phyloP scores from a whole-genome alignment of 2,329 filamentous ascomycete species.

The Sclerotinia trifoliorum region DNA sequence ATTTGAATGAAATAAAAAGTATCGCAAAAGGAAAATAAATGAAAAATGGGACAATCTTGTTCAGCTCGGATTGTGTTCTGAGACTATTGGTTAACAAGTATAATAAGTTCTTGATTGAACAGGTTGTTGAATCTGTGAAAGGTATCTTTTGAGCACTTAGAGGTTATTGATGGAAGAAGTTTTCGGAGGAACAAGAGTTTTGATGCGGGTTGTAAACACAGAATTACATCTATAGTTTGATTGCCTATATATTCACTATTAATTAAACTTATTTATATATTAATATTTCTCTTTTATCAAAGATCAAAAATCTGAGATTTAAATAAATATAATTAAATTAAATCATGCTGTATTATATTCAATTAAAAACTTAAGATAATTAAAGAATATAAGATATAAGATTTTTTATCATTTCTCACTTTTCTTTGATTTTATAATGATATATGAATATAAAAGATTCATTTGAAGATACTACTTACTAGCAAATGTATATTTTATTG shows the following conservation, averaged over 20 bases:
- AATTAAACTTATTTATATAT: too few species aligned
- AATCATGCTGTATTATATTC: background rate
- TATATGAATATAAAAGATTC: background rate
- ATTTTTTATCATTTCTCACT: background rate
- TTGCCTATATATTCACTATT: background rate
- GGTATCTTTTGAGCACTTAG: background rate
- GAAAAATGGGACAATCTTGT: background rate
- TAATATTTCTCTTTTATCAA: rapidly evolving
- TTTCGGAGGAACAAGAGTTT: too few species aligned
- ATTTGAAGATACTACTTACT: background rate
- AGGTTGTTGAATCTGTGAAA: background rate
- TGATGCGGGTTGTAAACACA: background rate
- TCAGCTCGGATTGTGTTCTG: background rate
- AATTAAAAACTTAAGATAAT: background rate
- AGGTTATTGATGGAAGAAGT: background rate
- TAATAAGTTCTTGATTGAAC: too few species aligned
- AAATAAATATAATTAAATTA: too few species aligned
- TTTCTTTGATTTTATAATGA: background rate
- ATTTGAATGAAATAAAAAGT: background rate
- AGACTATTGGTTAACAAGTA: background rate
- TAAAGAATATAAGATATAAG: too few species aligned
- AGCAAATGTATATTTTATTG: background rate
- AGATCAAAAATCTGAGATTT: background rate
- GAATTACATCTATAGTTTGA: background rate
- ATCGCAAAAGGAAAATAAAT: background rate